Base-by-base conservation (phyloP, 2,329 filamentous ascomycete genomes). In the Zalaria sp. region DNA sequence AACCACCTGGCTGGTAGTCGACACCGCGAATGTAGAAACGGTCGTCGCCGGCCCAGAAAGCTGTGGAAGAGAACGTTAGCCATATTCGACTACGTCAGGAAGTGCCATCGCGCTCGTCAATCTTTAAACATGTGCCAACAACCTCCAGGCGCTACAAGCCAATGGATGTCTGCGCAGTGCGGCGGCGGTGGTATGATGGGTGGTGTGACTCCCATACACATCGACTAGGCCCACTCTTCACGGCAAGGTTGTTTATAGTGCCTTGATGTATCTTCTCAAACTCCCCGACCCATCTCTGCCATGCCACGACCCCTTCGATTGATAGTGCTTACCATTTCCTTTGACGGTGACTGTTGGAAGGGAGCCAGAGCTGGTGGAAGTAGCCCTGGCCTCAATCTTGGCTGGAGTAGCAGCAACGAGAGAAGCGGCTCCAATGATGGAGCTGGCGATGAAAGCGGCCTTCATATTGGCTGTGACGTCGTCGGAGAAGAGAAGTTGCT, bases 1-100 rank as follows among this genome's bases (percentile, higher is more conserved):
- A 72, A 47, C 78, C 79, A 53, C 74, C 74, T 50, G 55, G 48
- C 40, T 60, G 56, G 51, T 60, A 61, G 62, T 82, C 80, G 49
- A 76, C 65, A 57, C 73, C 72, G 48, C 71, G 70, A 48, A 77
- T 67, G 60, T 75, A 75, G 63, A 75, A 75, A 54, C 77, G 73
- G 39, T 74, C 54, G 45, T 71, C 55, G 45, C 75, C 77, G 47
- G 74, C 68, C 60, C 75, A 81, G 67, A 81, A 81, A 44, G 77
- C 73, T 57, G 47, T 41, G 34, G 49, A 18, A 18, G 18, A 18
- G 18, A 11, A 39, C 34, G 51, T 58, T 41, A 61, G 51, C 27
- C 25, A n/a, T 10, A 4, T 35, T 11, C 11, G 29, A 10, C 9
- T 39, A 18, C 18, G 18, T 18, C 18, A 18, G 18, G 18, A 18